Evolutionary conservation across 169 alveolate genomes (phyloP), one percentile per base, ranked within the genome.

Genomic region (Neospora caninum): DNA sequence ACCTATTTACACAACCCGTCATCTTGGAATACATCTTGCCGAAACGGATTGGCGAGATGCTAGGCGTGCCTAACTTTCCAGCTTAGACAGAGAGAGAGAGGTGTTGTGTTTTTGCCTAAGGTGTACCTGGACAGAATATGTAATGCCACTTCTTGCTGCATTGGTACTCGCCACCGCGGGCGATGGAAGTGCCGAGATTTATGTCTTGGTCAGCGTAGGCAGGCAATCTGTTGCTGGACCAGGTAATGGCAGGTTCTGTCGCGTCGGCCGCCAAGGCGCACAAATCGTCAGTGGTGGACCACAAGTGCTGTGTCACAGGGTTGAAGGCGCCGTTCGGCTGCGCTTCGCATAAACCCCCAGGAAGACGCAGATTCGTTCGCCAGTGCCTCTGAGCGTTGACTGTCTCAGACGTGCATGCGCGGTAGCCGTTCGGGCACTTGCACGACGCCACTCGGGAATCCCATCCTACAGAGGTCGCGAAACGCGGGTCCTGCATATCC

Each of bases 141-240:
- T 82, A 42, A 27, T 7, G 29, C 89, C 89, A 82, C n/a, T 2
- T 10, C 6, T 38, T 7, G 16, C 67, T 22, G 67, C 89, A 82
- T 67, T 29, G 67, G 64, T 22, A 82, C 18, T 82, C 67, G n/a
- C 89, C 89, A 31, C 89, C 39, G 16, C 67, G 89, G 39, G 39
- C 67, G 18, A 27, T 49, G 41, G 67, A 22, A 29, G 22, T 49
- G 27, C 27, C 89, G 43, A 41, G n/a, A 27, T 18, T 20, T 7
- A 82, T 29, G 89, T 82, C 89, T 38, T 41, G 89, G 67, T 82
- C 89, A 29, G n/a, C n/a, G 67, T 82, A 82, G 25, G 67, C 89
- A 10, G 64, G 89, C 31, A 42, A 31, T 6, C 36, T 22, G 39
- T 25, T 43, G n/a, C 39, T 27, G 34, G 31, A 2, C 89, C 89